Percentiles rank a stretch among this genome's conserved stretches.
Evolutionary conservation across 2,329 filamentous ascomycete genomes (phyloP).

Genomic region (Aspergillus sp.): DNA sequence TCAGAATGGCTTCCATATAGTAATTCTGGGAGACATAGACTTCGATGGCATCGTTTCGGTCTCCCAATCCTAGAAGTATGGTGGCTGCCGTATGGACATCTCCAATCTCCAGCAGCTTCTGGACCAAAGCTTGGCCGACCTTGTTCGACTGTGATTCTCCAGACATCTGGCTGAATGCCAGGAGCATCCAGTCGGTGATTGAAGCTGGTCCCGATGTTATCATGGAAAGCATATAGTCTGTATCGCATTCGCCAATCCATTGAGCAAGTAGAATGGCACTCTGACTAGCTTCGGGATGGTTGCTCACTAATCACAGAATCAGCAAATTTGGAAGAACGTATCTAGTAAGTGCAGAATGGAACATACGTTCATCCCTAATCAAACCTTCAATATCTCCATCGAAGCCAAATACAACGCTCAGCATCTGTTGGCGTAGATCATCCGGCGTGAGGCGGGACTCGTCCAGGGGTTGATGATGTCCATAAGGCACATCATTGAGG

Average conservation of each 20-base stretch:
- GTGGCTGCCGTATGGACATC: conserved; percentile 91
- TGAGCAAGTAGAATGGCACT: conserved; percentile 81
- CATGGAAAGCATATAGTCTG: conserved; percentile 77
- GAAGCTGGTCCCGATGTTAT: conserved; percentile 80
- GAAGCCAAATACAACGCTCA: conserved; percentile 94
- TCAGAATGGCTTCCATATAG: conserved; percentile 88
- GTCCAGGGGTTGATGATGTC: conserved; percentile 63
- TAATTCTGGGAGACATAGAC: conserved; percentile 89
- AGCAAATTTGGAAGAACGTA: conserved; percentile 11
- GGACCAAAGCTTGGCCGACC: conserved; percentile 85
- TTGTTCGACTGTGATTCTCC: conserved; percentile 79
- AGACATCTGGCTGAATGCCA: conserved; percentile 87
- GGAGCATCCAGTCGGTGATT: conserved; percentile 93
- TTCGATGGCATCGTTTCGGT: conserved; percentile 92
- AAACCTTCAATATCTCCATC: conserved; percentile 78
- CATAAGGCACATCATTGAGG: conserved; percentile 79
- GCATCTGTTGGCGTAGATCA: conserved; percentile 84
- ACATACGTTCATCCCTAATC: conserved; percentile 74
- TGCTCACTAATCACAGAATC: conserved; percentile 53
- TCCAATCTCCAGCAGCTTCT: conserved; percentile 82
- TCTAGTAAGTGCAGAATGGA: background rate
- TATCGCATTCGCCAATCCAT: conserved; percentile 85
- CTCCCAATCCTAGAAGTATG: conserved; percentile 88
- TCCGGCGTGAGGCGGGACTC: conserved; percentile 67
- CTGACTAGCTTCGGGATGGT: conserved; percentile 72